A percentile compares a stretch with the other conserved stretches of the same genome.
Evolutionary conservation across 805 yeast species (phyloP).

Genomic region (Millerozyma miso): DNA sequence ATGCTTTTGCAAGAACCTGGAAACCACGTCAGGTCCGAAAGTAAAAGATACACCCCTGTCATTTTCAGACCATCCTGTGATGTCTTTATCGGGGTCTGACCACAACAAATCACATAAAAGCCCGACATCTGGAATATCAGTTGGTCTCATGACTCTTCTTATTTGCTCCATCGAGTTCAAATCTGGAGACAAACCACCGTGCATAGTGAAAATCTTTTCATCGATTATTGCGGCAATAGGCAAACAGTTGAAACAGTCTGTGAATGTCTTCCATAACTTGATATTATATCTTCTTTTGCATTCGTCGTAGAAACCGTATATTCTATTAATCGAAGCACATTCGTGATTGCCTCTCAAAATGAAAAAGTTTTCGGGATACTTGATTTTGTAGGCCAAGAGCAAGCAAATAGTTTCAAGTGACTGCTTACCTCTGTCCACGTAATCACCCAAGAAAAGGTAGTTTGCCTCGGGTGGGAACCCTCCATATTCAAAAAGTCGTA

Average conservation of each 20-base stretch:
- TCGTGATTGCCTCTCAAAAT: constrained; percentile 97
- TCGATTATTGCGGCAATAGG: constrained; percentile 98
- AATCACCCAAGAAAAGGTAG: constrained; percentile 92
- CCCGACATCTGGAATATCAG: constrained; percentile 98
- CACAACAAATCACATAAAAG: constrained; percentile 92
- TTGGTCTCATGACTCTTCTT: constrained; percentile 98
- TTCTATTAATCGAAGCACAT: constrained; percentile 96
- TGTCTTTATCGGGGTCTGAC: constrained; percentile 99
- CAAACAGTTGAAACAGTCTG: constrained; percentile 96
- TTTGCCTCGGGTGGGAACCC: constrained; percentile 99
- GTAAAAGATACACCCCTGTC: constrained; percentile 99
- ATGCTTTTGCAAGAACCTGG: constrained; percentile 92
- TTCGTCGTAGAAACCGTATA: constrained; percentile 97
- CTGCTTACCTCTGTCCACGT: constrained; percentile 98
- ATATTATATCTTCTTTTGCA: constrained; percentile 97
- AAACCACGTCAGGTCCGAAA: constrained; percentile 99
- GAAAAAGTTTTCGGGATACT: constrained; percentile 96
- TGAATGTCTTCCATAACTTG: constrained; percentile 97
- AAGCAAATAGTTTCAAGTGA: constrained; percentile 93
- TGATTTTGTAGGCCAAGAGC: constrained; percentile 90
- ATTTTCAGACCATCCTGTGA: constrained; percentile 98
- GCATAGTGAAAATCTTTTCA: constrained; percentile 98
- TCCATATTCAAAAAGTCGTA: constrained; percentile 95
- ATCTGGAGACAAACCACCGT: constrained; percentile 97
- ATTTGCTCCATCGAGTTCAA: constrained; percentile 97